A percentile compares a stretch with the other conserved stretches of the same genome.
phyloP scores from a whole-genome alignment of 257 asterid genomes.

The Petunia secreta region DNA sequence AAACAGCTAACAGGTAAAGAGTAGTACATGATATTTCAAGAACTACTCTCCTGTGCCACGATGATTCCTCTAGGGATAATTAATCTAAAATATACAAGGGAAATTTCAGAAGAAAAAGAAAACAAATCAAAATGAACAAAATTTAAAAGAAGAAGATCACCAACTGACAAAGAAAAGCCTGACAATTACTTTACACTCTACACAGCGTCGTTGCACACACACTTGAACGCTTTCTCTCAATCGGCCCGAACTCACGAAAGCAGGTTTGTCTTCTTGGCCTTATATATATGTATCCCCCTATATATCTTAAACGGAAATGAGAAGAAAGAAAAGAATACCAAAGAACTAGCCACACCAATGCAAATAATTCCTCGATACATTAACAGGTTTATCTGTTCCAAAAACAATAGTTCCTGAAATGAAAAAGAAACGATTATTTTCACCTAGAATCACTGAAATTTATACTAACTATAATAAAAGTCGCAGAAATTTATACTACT shows the following conservation, averaged over 20 bases:
- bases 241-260: not conserved
- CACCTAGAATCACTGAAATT: not conserved
- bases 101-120: not conserved
- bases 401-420: constrained; percentile 71
- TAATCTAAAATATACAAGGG: not conserved
- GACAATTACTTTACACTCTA: not conserved
- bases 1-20: not conserved
- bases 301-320: not conserved
- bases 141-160: not conserved
- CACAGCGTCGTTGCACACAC: not conserved
- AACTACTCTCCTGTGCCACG: not conserved
- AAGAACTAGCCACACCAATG: constrained; percentile 19
- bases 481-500: not conserved
- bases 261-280: not conserved
- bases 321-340: too few species aligned
- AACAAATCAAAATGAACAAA: not conserved
- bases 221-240: not conserved
- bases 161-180: not conserved
- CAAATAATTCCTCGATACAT: constrained; percentile 31
- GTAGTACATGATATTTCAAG: not conserved
- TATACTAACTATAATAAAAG: not conserved
- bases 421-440: not conserved
- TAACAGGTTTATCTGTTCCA: constrained; percentile 50
- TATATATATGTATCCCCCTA: too few species aligned
- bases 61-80: not conserved